Percentiles rank a stretch among this genome's conserved stretches.
Conservation (phyloP, 75 land plant species). For the Pinus albicaulis region DNA sequence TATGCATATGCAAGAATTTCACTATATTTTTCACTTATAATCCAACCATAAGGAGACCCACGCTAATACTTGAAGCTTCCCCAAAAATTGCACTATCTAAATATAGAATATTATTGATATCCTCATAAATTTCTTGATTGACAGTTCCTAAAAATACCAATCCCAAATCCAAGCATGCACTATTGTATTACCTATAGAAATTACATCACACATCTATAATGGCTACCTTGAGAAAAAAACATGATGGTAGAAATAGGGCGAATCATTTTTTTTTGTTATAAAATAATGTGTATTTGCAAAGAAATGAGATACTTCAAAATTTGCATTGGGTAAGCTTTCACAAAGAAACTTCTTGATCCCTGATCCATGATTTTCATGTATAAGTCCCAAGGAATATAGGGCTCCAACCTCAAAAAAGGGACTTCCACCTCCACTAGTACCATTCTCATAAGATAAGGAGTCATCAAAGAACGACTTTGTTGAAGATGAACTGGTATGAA, state of each 20-base stretch:
- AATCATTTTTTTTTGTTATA: neutral
- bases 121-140: conserved; percentile 47
- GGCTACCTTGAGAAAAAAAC: neutral
- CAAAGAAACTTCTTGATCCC: too few relatives aligned
- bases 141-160: conserved; percentile 46
- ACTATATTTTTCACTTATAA: conserved; percentile 38
- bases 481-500: too few relatives aligned
- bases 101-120: conserved; percentile 33
- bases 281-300: too few relatives aligned
- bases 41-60: conserved; percentile 57
- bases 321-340: too few relatives aligned
- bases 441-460: too few relatives aligned
- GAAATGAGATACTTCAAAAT: too few relatives aligned
- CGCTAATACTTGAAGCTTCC: conserved; percentile 45
- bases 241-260: neutral
- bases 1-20: conserved; percentile 55
- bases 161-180: conserved; percentile 45
- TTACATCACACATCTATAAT: neutral
- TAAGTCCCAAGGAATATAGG: too few relatives aligned
- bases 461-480: too few relatives aligned
- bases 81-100: conserved; percentile 50
- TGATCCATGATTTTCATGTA: too few relatives aligned
- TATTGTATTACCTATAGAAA: conserved; percentile 27
- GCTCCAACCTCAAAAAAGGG: too few relatives aligned
- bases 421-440: too few relatives aligned